Conservation (phyloP, 306 rosid genomes). For the Amphicarpaea edgeworthii region DNA sequence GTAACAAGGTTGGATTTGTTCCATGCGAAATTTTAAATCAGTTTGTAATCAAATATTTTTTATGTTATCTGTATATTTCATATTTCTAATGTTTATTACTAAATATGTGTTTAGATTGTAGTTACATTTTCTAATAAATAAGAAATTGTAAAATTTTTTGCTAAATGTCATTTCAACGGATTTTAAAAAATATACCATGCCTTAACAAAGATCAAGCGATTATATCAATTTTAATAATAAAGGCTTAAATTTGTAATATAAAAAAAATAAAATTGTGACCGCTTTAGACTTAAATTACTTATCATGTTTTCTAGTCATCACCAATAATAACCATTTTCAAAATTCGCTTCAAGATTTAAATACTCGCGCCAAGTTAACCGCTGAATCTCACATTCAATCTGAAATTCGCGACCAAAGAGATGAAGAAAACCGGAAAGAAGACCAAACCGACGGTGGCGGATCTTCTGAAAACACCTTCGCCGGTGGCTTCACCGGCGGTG, state of each 20-base stretch:
- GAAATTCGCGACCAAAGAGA: conserved; percentile 39
- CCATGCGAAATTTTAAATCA: too few relatives aligned
- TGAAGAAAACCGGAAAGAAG: conserved; percentile 65
- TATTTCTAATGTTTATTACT: too few relatives aligned
- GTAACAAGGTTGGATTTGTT: not conserved
- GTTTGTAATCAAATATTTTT: too few relatives aligned
- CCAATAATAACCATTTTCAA: not conserved
- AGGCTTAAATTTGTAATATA: not conserved
- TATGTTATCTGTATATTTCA: too few relatives aligned
- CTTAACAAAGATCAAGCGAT: too few relatives aligned
- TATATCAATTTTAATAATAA: not conserved
- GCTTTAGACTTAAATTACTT: not conserved
- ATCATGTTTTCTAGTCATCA: not conserved
- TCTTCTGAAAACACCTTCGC: conserved; percentile 70
- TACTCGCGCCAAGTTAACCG: conserved; percentile 28
- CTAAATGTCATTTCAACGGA: too few relatives aligned
- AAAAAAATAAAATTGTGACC: not conserved
- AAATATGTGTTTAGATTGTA: too few relatives aligned
- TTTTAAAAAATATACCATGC: too few relatives aligned
- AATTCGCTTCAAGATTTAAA: not conserved
- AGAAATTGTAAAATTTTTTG: too few relatives aligned
- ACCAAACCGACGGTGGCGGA: conserved; percentile 56
- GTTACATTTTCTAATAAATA: too few relatives aligned
- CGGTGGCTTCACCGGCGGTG: conserved; percentile 55
- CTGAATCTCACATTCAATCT: not conserved